Evolutionary conservation across 164 flowering plant genomes (phyloP), one percentile per base, ranked within the genome.

Genomic region (Vitis riparia): DNA sequence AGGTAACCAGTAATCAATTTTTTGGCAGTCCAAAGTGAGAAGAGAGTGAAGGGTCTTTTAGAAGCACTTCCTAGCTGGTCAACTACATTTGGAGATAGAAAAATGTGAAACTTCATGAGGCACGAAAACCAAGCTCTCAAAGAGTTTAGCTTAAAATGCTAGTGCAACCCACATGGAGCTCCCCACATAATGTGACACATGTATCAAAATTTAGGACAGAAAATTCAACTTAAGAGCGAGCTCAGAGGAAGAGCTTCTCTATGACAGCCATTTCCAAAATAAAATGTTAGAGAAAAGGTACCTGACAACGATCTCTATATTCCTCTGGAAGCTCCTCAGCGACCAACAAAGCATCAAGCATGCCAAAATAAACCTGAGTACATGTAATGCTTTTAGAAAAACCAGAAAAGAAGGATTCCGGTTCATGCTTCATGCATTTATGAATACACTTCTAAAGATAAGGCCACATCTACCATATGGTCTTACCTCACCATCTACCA

Each of bases 261-360:
- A 5, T 37, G 44, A 37, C 44, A 37, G 7, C 44, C 5, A 37
- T 37, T 37, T 37, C 48, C 11, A 0, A 27, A 61, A 16, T 11
- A 30, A 30, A 11, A 14, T 29, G n/a, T 44, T 11, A n/a, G 23
- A 59, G 16, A 52, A 44, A 32, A 30, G 13, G 59, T 77, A 92
- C 99, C 97, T 92, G 99, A 74, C 79, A 83, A 8, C 85, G 91
- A 68, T 91, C 83, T 69, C 83, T 82, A 74, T 88, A 94, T 71
- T 94, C 99, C 67, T 91, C 94, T 1, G 99, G 99, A 63, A 94
- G 97, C 82, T 80, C 93, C 80, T 94, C 99, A 52, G 95, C 73
- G 65, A 97, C 94, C 79, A 94, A 65, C 79, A 94, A 75, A 50
- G 95, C 99, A 75, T 94, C 97, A 71, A 94, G 94, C 99, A 94